phyloP scores from a whole-genome alignment of 1,139 yeast genomes.

The Kodamaea arcana region DNA sequence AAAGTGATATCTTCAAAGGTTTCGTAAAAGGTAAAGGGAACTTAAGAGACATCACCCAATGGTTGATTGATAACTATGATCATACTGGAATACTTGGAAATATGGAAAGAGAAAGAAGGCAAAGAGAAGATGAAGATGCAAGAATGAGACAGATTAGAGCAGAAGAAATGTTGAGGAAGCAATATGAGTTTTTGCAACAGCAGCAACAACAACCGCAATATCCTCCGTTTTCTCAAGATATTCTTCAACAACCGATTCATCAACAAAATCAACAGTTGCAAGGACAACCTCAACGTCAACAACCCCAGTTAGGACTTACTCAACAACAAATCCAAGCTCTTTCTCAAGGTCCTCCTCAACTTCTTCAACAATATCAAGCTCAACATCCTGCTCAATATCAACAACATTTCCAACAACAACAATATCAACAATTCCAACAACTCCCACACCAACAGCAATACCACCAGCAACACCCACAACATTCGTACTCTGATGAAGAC shows the following conservation, averaged over 20 bases:
- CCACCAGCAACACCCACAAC: neutral
- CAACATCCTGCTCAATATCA: neutral
- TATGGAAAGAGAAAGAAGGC: conserved; percentile 19
- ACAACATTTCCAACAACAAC: neutral
- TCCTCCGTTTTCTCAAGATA: neutral
- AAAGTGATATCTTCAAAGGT: conserved; percentile 55
- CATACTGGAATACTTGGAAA: conserved; percentile 27
- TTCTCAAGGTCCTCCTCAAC: no score
- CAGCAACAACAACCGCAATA: conserved; percentile 5
- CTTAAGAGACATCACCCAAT: conserved; percentile 49
- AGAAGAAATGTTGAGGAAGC: conserved; percentile 13
- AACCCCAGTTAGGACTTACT: neutral
- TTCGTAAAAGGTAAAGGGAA: conserved; percentile 59
- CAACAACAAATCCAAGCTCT: conserved; percentile 4
- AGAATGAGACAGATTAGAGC: conserved; percentile 13
- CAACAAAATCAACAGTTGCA: neutral
- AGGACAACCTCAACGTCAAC: neutral
- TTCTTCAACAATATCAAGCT: neutral
- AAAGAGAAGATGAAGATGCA: conserved; percentile 6
- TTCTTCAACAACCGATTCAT: neutral
- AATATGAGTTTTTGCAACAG: conserved; percentile 14
- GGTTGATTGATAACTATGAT: conserved; percentile 39
- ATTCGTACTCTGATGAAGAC: conserved; percentile 22
- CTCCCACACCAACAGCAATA: neutral
- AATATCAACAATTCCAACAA: neutral